Evolutionary conservation across 164 flowering plant species (phyloP).

Genomic region (Magnolia changhungtana): DNA sequence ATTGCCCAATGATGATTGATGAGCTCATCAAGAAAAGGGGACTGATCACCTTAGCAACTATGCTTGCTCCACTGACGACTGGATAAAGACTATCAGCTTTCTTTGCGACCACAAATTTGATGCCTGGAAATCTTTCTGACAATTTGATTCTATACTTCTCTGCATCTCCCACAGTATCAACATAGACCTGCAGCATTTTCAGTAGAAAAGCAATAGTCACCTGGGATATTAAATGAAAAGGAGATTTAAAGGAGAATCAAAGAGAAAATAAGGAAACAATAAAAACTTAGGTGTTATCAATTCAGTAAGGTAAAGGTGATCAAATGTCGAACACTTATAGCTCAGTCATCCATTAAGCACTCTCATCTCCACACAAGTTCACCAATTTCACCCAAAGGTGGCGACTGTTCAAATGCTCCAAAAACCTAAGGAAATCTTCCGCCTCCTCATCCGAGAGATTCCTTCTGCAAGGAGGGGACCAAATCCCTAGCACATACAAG

Average conservation of each 20-base stretch:
- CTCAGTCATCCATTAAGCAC: neutral
- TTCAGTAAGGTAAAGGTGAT: neutral
- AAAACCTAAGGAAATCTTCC: no score
- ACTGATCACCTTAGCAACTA: conserved; percentile 76
- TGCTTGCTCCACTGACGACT: conserved; percentile 96
- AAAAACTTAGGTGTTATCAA: no score
- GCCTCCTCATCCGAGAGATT: no score
- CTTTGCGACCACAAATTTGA: conserved; percentile 87
- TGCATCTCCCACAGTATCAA: conserved; percentile 93
- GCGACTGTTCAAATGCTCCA: no score
- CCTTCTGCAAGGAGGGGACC: no score
- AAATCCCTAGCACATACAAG: no score
- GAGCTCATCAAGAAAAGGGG: neutral
- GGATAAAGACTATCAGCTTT: conserved; percentile 98
- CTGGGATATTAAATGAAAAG: neutral
- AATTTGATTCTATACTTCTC: conserved; percentile 73
- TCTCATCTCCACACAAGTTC: neutral
- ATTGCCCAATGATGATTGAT: neutral
- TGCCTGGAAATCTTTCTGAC: conserved; percentile 67
- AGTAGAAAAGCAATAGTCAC: neutral
- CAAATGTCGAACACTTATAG: neutral
- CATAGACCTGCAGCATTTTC: conserved; percentile 60
- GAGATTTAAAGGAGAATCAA: neutral
- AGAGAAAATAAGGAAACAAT: neutral
- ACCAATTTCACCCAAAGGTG: no score